Evolutionary conservation across 768 basidiomycete species (phyloP), one percentile per base, ranked within the genome.

Genomic region (Tylopilus sp.): DNA sequence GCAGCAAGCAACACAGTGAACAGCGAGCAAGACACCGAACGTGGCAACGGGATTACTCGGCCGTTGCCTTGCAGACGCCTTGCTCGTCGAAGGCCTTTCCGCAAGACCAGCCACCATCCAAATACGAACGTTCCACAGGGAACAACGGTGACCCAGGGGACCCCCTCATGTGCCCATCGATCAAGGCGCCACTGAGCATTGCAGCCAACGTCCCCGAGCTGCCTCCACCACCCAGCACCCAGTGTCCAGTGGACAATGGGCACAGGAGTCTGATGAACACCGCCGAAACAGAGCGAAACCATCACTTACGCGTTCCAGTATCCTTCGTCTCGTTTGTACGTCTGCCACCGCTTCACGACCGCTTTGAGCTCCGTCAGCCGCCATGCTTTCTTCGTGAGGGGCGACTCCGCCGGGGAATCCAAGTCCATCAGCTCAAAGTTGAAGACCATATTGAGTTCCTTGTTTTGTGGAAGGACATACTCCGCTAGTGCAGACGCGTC

Each of bases 401-500:
- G 74, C 17, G 62, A 61, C 21, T 71, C 65, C 25, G 73, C 67
- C 8, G 77, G 71, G 5, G 76, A 70, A 66, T 86, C 86, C 49
- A 85, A 59, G 52, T 81, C 79, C 75, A 84, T 79, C 21, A 80
- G 59, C 46, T 87, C 83, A 59, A 85, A 86, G 13, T 79, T 75
- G 65, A 88, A 86, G 28, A 84, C 76, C 79, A 81, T 84, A 61
- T 86, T 72, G 24, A 86, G 77, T 62, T 86, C 82, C 51, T 82
- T 78, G 66, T 82, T 81, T 14, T 52, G 56, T 0, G 84, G 81
- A 3, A 82, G 75, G 36, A 79, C 79, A 63, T 87, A 84, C 43
- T 71, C 69, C 11, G 82, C 80, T 13, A 89, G 67, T 52, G 74
- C 69, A 9, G 74, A 66, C 8, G 81, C 68, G 44, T 76, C 74